Base-by-base conservation (phyloP, 345 rosid species). In the Dipteronia dyeriana region DNA sequence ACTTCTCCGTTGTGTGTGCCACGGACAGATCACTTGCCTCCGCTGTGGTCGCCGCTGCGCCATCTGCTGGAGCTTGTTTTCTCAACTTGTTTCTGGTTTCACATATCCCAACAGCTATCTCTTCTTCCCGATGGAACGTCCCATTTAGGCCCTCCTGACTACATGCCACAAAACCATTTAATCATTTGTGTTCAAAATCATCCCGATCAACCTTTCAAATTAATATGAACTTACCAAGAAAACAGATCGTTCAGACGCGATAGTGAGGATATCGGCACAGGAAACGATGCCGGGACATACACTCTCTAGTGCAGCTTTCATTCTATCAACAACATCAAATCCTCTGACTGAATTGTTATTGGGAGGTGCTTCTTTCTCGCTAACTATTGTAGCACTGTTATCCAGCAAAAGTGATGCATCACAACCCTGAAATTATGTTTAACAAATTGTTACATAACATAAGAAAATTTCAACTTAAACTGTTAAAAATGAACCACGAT, bases 311-410 rank as follows among this genome's bases (percentile, higher is more conserved):
- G 70, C 79, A 13, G 76, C 9, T 83, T 91, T 91, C 87, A 89
- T 89, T 51, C 43, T 51, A 74, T 91, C 95, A 22, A 89, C 75
- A 19, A 88, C 90, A 0, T 84, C 61, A 22, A 77, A 89, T 9
- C 93, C 95, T 73, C 93, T 84, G 0, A 66, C 80, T 0, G 95
- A 91, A 38, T 91, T 89, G 41, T 74, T 84, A 56, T 89, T 91
- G 2, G 88, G 86, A 43, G 12, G 0, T 1, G 94, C 86, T 51
- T 83, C 84, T 81, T 90, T 90, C 79, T 90, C 92, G 4, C 85
- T 81, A 1, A 63, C 39, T 62, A 86, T 82, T 3, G 88, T 78
- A 10, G 66, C 66, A 10, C 74, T 75, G 57, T 81, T 79, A 76
- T 90, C 94, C 47, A 90, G 79, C 79, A 90, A 31, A 47, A 88